Evolutionary conservation across 495 filamentous ascomycete species (phyloP), one percentile per base, ranked within the genome.

Genomic region (Aspergillus baeticus): DNA sequence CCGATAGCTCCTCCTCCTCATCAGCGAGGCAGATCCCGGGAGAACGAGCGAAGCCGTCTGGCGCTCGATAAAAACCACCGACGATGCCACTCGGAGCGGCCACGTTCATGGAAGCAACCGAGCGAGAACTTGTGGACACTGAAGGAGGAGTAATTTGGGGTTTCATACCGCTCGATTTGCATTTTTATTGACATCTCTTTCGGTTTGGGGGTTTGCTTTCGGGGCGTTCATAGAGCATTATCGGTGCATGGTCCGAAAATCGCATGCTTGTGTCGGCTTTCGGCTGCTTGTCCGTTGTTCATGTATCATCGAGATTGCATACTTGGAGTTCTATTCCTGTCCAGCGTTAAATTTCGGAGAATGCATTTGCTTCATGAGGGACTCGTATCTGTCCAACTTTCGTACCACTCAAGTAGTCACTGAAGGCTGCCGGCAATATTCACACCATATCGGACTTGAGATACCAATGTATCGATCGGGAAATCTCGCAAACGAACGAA

Each of bases 1-100:
- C 46, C 54, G 4, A 50, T 49, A 20, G 4, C 26, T 14, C 13
- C 36, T 26, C 14, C 26, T 14, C 13, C 36, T 26, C 14, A 36
- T 5, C 45, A 35, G 35, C 31, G 51, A 13, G 35, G 45, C 22
- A 53, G 53, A 36, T 11, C 15, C 10, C 13, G 36, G 18, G 56
- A 31, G 23, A 23, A 41, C 11, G 57, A 58, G 36, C 26, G 55
- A 14, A 55, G 48, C 1, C 50, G 41, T 29, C 48, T 69, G 35
- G 22, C 55, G n/a, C 47, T 45, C 10, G 68, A 66, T 10, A 60
- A 68, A 56, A 64, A 68, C 17, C 73, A 77, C 63, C 59, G 71
- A 18, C 63, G 73, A 44, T 70, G 72, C 51, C 75, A 78, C 60
- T 76, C 75, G 21, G 73, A 76, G 44, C 71, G 73, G 51, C 75